phyloP scores from a whole-genome alignment of 1,284 basidiomycete species.

The Exobasidium cylindrosporum region DNA sequence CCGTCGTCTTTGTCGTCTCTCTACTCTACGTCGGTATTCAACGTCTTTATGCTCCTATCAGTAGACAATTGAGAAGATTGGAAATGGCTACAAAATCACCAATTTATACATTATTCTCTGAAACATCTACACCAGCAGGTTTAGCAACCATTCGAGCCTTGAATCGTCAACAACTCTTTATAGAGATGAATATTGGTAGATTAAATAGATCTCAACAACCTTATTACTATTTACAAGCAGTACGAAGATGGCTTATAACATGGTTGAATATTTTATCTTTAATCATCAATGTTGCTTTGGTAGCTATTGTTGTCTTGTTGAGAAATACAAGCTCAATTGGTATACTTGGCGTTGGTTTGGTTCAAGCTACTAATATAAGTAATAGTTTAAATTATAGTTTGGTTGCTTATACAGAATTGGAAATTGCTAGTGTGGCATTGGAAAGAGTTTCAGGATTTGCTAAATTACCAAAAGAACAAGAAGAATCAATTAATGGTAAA shows the following conservation, averaged over 20 bases:
- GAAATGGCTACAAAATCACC: constrained; percentile 38
- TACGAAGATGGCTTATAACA: constrained; percentile 43
- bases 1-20: constrained; percentile 18
- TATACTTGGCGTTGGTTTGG: constrained; percentile 52
- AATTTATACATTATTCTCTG: constrained; percentile 33
- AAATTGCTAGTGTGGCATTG: constrained; percentile 54
- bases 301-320: constrained; percentile 32
- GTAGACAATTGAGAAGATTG: constrained; percentile 33
- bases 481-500: background rate
- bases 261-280: constrained; percentile 28
- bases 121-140: constrained; percentile 30
- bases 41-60: constrained; percentile 35
- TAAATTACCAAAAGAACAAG: constrained; percentile 30
- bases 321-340: constrained; percentile 30
- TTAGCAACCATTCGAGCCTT: constrained; percentile 36
- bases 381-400: constrained; percentile 27
- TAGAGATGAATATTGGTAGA: constrained; percentile 24
- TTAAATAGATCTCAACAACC: constrained; percentile 32
- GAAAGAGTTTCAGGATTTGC: constrained; percentile 52
- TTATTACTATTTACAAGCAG: constrained; percentile 30
- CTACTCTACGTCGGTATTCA: constrained; percentile 21
- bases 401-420: constrained; percentile 50
- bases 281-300: constrained; percentile 30
- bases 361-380: constrained; percentile 38
- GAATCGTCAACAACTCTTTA: constrained; percentile 22